Evolutionary conservation across 2,329 filamentous ascomycete genomes (phyloP).

Genomic region (Talaromyces sp.): DNA sequence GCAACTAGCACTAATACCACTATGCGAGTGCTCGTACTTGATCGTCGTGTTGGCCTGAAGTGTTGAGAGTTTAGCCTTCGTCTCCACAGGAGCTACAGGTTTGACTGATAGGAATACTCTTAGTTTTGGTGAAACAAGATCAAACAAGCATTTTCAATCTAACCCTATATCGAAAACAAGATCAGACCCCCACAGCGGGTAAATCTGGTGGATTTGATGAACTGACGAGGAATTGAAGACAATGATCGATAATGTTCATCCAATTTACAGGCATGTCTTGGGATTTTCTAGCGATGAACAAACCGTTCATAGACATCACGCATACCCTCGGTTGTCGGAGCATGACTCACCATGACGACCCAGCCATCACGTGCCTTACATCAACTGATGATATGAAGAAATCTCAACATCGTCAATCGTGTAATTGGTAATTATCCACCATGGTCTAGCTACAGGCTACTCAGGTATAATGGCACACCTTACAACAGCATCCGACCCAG

Average conservation of each 20-base stretch:
- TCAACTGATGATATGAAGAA: not conserved
- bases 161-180: not conserved
- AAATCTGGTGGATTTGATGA: not conserved
- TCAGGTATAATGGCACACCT: constrained; percentile 9
- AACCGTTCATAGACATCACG: not conserved
- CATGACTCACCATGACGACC: constrained; percentile 17
- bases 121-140: not conserved
- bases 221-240: not conserved
- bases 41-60: not conserved
- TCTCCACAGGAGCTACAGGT: not conserved
- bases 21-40: too few relatives aligned
- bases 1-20: not conserved
- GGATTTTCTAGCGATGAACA: too few relatives aligned
- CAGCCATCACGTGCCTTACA: constrained; percentile 14
- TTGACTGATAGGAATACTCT: not conserved
- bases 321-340: not conserved
- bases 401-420: not conserved
- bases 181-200: not conserved
- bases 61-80: not conserved
- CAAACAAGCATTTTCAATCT: not conserved
- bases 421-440: not conserved
- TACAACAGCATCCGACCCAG: constrained; percentile 26
- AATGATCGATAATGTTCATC: not conserved
- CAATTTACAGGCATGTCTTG: not conserved
- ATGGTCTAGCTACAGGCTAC: not conserved